Base-by-base conservation (phyloP, 306 rosid species). In the Delonix regia region DNA sequence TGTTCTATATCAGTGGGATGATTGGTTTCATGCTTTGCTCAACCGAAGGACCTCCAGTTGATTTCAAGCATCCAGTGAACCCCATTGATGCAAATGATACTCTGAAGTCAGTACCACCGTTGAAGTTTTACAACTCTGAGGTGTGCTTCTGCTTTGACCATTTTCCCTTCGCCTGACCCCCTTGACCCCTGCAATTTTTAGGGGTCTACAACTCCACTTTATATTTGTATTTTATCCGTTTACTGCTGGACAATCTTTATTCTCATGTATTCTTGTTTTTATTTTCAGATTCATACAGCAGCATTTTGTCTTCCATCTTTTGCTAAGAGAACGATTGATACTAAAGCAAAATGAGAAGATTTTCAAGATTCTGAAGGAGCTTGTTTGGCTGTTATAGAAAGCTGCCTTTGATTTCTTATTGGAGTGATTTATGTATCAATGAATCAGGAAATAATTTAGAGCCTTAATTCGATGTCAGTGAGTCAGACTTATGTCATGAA, bases 21-120 rank as follows among this genome's bases (percentile, higher is more conserved):
- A 96, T 96, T 79, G 99, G 99, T 84, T 96, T 96, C 79, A 96
- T 96, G 99, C 96, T 96, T 56, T 96, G 99, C 85, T 93, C 99
- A 22, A 96, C 99, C 8, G 98, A 93, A 86, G 99, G 99, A 5
- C 96, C 97, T 42, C 0, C 81, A 12, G 98, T 96, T 28, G 92
- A 96, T 84, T 96, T 96, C 88, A 91, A 90, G 93, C 94, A 90
- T 84, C 99, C 99, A n/a, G 86, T 90, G 80, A 93, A 89, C 85
- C 86, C 94, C 44, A 83, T 91, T 36, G 94, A 87, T 70, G 87
- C 79, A 38, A 60, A 82, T 19, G 91, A 87, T 30, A 51, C 80
- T 62, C 81, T 73, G 57, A 69, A 78, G 6, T 82, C 86, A 1
- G 65, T 28, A 74, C 82, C 85, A 61, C 94, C 98, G 14, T 82